Base-by-base conservation (phyloP, 805 yeast genomes). In the Candida succiphila region DNA sequence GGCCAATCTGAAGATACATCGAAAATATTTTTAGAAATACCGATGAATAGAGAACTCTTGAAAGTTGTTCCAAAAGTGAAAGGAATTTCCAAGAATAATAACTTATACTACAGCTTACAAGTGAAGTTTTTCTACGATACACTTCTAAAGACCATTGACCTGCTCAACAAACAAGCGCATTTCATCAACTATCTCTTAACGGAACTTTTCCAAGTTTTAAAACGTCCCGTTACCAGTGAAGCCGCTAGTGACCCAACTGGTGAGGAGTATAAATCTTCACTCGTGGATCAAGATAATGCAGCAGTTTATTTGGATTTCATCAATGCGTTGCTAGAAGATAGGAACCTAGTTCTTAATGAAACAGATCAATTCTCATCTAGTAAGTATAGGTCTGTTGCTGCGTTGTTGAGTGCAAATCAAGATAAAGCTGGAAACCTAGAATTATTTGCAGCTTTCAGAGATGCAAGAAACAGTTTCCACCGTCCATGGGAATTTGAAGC, bases 191-290 rank as follows among this genome's bases (percentile, higher is more conserved):
- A 48, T 5, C 74, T 82, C 78, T 49, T 74, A 37, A 46, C 47
- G 0, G 59, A 65, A 13, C 50, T 79, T 33, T 45, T 56, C 4
- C 42, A 42, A 2, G 51, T 74, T 12, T 54, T 83, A 31, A 48
- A 59, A 24, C 61, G 60, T n/a, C 75, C 75, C 0, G 61, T 82
- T 6, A 56, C 45, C 1, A 37, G 32, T 22, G 12, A n/a, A 25
- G 7, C 9, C 6, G 41, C 36, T 4, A 53, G 42, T 20, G 46
- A 46, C 10, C 49, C 46, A 3, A 75, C 78, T 33, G 87, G 88
- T 12, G 81, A 75, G 32, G 96, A 87, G 46, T 92, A 88, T 53
- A 77, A 73, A 10, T 69, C 68, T 4, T 77, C 94, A 0, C 60
- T 89, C 31, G 72, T 74, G 27, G 78, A 72, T 30, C 97, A 89